Base-by-base conservation (phyloP, 768 basidiomycete genomes). In the Mycena olivaceomarginata region DNA sequence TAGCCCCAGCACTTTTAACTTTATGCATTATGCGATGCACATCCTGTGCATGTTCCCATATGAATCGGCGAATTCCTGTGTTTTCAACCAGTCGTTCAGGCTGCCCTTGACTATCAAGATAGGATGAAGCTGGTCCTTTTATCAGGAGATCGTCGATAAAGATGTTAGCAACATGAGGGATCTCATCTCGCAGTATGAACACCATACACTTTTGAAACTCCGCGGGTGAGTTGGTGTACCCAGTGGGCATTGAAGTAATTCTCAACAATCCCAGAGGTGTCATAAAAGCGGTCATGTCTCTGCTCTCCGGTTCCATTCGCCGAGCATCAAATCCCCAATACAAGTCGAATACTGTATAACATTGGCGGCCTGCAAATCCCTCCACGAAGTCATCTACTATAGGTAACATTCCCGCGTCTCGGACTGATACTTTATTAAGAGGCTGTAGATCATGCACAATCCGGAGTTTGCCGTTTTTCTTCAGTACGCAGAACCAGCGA, bases 321-420 rank as follows among this genome's bases (percentile, higher is more conserved):
- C 80, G 56, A 4, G 75, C n/a, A 37, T 81, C 79, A 64, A 74
- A 81, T 18, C 80, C 80, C 68, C 64, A 76, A 48, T 45, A 80
- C 9, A 81, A 31, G 25, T 81, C 80, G 5, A 74, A 77, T 7
- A 76, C 71, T 3, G 79, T 70, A 37, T 67, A 78, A 22, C 31
- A 80, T 43, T 71, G 71, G 15, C 74, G n/a, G 41, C 79, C 80
- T 8, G 74, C 76, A 77, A 77, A 81, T 1, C 70, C 71, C 70
- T 82, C 75, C 10, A 79, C 79, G 73, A 81, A 81, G 37, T 77
- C 77, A 72, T 82, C 81, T 1, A 81, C 53, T 8, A 79, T 80
- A 16, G 80, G 81, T 6, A 74, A 60, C 70, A 81, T 70, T 11
- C 77, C 77, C 4, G 79, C 77, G 67, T 82, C 80, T 20, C 74